Evolutionary conservation across 1,284 basidiomycete genomes (phyloP).

Genomic region (Cronartium ribicola): DNA sequence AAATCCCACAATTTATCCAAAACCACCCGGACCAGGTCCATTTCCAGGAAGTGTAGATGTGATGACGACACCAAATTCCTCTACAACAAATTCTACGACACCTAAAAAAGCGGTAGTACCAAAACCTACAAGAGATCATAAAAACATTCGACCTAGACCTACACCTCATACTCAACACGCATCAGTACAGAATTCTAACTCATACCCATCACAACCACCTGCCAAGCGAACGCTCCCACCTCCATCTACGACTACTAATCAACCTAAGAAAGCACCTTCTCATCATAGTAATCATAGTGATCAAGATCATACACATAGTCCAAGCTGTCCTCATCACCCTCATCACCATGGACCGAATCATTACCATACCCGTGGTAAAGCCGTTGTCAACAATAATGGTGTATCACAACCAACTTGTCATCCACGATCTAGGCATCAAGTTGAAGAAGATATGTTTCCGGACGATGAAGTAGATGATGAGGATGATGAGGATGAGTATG

Average conservation of each 20-base stretch:
- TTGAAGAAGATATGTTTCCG: slow-evolving; percentile 39
- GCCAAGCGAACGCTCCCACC: slow-evolving; percentile 31
- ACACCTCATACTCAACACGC: slow-evolving; percentile 39
- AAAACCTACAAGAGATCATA: slow-evolving; percentile 47
- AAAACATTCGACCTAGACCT: slow-evolving; percentile 46
- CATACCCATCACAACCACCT: slow-evolving; percentile 27
- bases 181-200: slow-evolving; percentile 38
- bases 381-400: slow-evolving; percentile 47
- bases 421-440: slow-evolving; percentile 37
- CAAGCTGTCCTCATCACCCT: slow-evolving; percentile 48
- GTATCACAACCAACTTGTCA: slow-evolving; percentile 53
- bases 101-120: slow-evolving; percentile 47
- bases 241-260: no score
- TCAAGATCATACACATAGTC: slow-evolving; percentile 47
- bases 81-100: slow-evolving; percentile 64
- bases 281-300: slow-evolving; percentile 45
- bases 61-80: slow-evolving; percentile 60
- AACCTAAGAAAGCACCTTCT: slow-evolving; percentile 37
- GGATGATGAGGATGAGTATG: slow-evolving; percentile 59
- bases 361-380: slow-evolving; percentile 33
- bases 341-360: slow-evolving; percentile 43
- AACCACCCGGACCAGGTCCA: slow-evolving; percentile 90
- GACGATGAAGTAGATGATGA: slow-evolving; percentile 60
- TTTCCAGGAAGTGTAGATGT: slow-evolving; percentile 96
- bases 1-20: slow-evolving; percentile 77